phyloP scores from a whole-genome alignment of 148 eudicot species.

The Oxyria digyna region DNA sequence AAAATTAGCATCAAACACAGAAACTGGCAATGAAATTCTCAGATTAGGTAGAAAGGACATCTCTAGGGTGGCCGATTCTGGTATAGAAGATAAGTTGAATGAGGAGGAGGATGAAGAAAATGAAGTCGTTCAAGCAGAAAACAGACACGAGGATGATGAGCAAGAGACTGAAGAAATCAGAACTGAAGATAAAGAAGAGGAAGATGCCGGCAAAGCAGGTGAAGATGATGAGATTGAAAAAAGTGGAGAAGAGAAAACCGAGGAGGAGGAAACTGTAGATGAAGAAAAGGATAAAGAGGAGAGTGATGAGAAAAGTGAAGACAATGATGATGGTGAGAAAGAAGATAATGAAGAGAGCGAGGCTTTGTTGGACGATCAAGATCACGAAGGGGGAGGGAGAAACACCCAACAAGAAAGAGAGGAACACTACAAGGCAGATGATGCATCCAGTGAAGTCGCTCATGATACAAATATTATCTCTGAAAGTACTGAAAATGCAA shows the following conservation, averaged over 20 bases:
- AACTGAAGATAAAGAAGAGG: slow-evolving; percentile 28
- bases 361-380: slow-evolving; percentile 27
- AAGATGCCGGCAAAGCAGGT: slow-evolving; percentile 12
- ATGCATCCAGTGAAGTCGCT: slow-evolving; percentile 97
- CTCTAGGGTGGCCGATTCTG: slow-evolving; percentile 10
- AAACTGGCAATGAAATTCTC: slow-evolving; percentile 16
- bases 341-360: slow-evolving; percentile 27
- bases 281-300: slow-evolving; percentile 8
- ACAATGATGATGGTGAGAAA: slow-evolving; percentile 14
- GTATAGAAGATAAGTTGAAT: slow-evolving; percentile 9
- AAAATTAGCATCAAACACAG: slow-evolving; percentile 14
- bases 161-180: slow-evolving; percentile 30
- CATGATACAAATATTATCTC: slow-evolving; percentile 26
- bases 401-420: slow-evolving; percentile 66
- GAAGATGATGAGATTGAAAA: slow-evolving; percentile 27
- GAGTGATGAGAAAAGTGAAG: slow-evolving; percentile 7
- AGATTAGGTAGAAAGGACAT: slow-evolving; percentile 68
- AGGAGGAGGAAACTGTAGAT: slow-evolving; percentile 7
- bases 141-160: slow-evolving; percentile 29
- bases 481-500: slow-evolving; percentile 31
- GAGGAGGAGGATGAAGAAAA: slow-evolving; percentile 49
- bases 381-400: slow-evolving; percentile 26
- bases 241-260: slow-evolving; percentile 8
- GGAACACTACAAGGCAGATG: slow-evolving; percentile 82
- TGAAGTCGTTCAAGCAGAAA: slow-evolving; percentile 32